Conservation (phyloP, 1,139 yeast genomes). For the Diutina scorzettiae region DNA sequence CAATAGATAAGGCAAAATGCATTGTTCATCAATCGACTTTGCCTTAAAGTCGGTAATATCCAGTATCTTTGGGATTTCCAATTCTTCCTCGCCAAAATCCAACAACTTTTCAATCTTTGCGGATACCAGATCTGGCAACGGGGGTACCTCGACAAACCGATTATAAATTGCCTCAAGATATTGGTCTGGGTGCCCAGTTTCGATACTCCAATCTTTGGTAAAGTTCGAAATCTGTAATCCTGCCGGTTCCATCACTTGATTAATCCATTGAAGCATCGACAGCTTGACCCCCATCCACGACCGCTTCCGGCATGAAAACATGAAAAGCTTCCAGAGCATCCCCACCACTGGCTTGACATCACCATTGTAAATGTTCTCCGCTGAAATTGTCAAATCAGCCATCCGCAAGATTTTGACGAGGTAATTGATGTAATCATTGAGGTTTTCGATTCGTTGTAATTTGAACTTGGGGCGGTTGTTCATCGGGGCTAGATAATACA, state of each 20-base stretch:
- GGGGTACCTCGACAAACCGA: neutral
- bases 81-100: neutral
- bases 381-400: neutral
- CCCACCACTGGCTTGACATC: neutral
- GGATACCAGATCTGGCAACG: neutral
- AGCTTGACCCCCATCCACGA: neutral
- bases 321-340: neutral
- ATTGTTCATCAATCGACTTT: neutral
- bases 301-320: neutral
- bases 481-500: conserved; percentile 1
- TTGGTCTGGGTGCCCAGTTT: neutral
- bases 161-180: neutral
- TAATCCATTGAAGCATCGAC: neutral
- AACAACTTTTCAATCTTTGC: neutral
- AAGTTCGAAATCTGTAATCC: neutral
- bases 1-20: neutral
- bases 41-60: neutral
- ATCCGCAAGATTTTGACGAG: neutral
- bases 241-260: neutral
- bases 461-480: conserved; percentile 2
- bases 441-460: neutral
- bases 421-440: neutral
- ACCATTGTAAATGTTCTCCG: conserved; percentile 4
- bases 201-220: conserved; percentile 1
- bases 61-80: neutral